Percentiles rank a stretch among this genome's conserved stretches.
Evolutionary conservation across 2,329 filamentous ascomycete species (phyloP).

Genomic region (Cordyceps sp.): DNA sequence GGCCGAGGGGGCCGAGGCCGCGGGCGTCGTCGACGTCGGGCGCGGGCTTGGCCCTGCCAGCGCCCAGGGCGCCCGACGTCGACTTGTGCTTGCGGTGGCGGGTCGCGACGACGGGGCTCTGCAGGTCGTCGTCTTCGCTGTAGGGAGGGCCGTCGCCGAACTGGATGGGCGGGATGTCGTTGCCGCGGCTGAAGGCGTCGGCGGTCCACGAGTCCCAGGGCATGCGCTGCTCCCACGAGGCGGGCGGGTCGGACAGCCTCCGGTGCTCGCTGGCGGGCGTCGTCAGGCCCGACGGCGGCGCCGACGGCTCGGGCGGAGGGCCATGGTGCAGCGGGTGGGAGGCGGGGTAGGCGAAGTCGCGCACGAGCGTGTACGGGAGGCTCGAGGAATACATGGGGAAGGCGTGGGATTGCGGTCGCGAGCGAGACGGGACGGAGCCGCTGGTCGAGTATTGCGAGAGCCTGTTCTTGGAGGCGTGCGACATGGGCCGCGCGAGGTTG

Average conservation of each 20-base stretch:
- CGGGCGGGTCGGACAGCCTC: slow-evolving; percentile 68
- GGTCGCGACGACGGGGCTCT: slow-evolving; percentile 76
- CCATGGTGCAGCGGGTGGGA: slow-evolving; percentile 86
- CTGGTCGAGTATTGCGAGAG: slow-evolving; percentile 72
- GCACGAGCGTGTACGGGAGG: slow-evolving; percentile 73
- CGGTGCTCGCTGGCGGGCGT: slow-evolving; percentile 70
- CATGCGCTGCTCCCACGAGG: slow-evolving; percentile 55
- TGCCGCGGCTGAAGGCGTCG: slow-evolving; percentile 39
- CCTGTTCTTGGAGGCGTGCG: slow-evolving; percentile 64
- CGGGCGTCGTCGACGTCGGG: slow-evolving; percentile 23
- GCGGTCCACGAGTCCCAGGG: slow-evolving; percentile 39
- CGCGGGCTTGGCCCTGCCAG: slow-evolving; percentile 26
- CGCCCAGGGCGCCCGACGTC: slow-evolving; percentile 30
- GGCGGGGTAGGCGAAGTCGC: slow-evolving; percentile 84
- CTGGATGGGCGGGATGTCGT: slow-evolving; percentile 66
- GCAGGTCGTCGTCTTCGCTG: slow-evolving; percentile 88
- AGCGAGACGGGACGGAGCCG: slow-evolving; percentile 51
- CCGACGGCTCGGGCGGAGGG: slow-evolving; percentile 58
- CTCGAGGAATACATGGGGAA: slow-evolving; percentile 77
- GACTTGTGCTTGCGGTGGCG: slow-evolving; percentile 78
- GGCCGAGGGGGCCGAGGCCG: slow-evolving; percentile 24
- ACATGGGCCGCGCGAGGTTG: slow-evolving; percentile 47
- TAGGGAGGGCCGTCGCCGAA: slow-evolving; percentile 83
- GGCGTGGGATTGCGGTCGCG: slow-evolving; percentile 64
- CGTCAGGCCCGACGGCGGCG: slow-evolving; percentile 60